Base-by-base conservation (phyloP, 805 yeast species). In the Candida hungchunana region DNA sequence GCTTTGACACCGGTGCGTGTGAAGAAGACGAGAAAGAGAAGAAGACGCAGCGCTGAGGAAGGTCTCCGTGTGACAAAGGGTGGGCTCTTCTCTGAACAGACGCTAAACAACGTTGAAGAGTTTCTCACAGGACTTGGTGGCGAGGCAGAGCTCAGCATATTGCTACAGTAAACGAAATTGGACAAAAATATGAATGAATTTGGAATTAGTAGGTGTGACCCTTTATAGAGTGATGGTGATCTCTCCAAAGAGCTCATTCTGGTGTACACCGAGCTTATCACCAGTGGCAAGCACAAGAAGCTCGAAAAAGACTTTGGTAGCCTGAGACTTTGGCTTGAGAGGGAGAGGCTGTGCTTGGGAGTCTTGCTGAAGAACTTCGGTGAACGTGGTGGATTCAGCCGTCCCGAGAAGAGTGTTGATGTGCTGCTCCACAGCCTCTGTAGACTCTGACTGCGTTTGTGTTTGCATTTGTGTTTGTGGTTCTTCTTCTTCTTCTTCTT, bases 241-340 rank as follows among this genome's bases (percentile, higher is more conserved):
- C 25, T 71, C 75, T 5, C 79, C 81, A 45, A 79, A 85, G 15
- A 81, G 48, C 26, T 63, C 64, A 7, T 68, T 66, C 61, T 86
- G 95, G 24, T 73, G 60, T 27, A 87, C 58, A 12, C 65, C 63
- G 30, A 88, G 63, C 36, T 90, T 79, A 47, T 82, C 88, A 29
- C 77, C 68, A 6, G 93, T 80, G 2, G 94, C 94, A 39, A 88
- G 66, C 4, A 87, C 90, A 47, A 88, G 66, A 55, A 88, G 57
- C 55, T 88, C 95, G 51, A 87, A 88, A 59, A 88, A 88, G 36
- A 84, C 69, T 49, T 76, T 71, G 3, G 86, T 76, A 15, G 87
- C 85, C 48, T 80, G 79, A 46, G 68, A 64, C 51, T 71, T 70
- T 40, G 65, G 64, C 42, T 64, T 62, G 2, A 34, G 40, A 3